These are phyloP conservation scores for Lactifluus pinguis DNA, from an alignment of 768 basidiomycete genomes.

Conservation along the genomic window DNA sequence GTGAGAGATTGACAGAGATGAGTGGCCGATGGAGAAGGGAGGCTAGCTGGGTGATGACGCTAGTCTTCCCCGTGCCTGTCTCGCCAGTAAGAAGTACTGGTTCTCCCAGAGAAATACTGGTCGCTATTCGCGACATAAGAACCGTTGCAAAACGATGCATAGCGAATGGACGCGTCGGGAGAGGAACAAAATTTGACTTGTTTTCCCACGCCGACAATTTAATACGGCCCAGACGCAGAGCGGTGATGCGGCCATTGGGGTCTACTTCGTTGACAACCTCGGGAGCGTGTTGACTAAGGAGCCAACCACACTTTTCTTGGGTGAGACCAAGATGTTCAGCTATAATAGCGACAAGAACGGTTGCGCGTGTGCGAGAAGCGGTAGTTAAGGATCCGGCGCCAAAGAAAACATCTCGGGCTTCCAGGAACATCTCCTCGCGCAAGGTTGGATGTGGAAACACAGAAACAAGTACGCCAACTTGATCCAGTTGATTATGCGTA, in stretches of 20 bases:
- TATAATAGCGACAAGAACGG: slow-evolving; percentile 43
- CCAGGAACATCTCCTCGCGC: slow-evolving; percentile 83
- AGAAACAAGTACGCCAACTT: slow-evolving; percentile 28
- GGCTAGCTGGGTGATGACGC: slow-evolving; percentile 80
- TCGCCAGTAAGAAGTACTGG: slow-evolving; percentile 91
- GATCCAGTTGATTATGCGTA: slow-evolving; percentile 21
- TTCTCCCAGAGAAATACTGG: slow-evolving; percentile 62
- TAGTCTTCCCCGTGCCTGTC: slow-evolving; percentile 99
- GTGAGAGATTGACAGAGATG: slow-evolving; percentile 86
- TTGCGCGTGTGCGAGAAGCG: slow-evolving; percentile 40
- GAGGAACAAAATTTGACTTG: slow-evolving; percentile 29
- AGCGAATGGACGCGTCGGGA: slow-evolving; percentile 60
- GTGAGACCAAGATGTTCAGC: slow-evolving; percentile 60
- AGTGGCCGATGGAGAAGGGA: slow-evolving; percentile 66
- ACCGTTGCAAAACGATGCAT: slow-evolving; percentile 78
- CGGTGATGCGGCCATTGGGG: slow-evolving; percentile 47
- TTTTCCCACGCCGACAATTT: slow-evolving; percentile 40
- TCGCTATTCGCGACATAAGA: slow-evolving; percentile 73
- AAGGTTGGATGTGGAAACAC: slow-evolving; percentile 63
- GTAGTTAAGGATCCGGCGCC: slow-evolving; percentile 53
- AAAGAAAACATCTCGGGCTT: slow-evolving; percentile 89
- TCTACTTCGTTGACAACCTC: slow-evolving; percentile 61
- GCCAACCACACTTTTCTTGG: slow-evolving; percentile 60
- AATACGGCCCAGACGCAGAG: slow-evolving; percentile 56
- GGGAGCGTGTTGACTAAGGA: slow-evolving; percentile 56